phyloP scores from a whole-genome alignment of 805 yeast species.

The Tetrapisispora namnaoensis region DNA sequence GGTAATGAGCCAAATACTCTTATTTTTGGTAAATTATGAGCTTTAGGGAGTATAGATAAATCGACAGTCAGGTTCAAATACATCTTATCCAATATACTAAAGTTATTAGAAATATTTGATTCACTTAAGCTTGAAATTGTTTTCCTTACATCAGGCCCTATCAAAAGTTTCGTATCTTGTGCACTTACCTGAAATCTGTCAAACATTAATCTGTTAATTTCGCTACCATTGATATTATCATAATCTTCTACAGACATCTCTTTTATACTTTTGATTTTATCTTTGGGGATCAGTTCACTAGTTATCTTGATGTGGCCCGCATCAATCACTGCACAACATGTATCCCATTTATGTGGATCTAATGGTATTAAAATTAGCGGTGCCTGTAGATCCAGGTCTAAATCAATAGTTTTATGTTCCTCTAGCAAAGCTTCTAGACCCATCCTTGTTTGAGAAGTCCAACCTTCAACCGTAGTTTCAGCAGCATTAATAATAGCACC shows the following conservation, averaged over 20 bases:
- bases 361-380: conserved; percentile 84
- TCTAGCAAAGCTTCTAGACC: conserved; percentile 90
- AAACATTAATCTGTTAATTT: conserved; percentile 72
- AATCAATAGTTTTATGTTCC: conserved; percentile 84
- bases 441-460: conserved; percentile 79
- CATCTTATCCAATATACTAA: conserved; percentile 65
- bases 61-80: conserved; percentile 68
- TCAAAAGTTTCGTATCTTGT: conserved; percentile 78
- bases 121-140: conserved; percentile 65
- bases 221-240: conserved; percentile 37
- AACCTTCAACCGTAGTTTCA: conserved; percentile 85
- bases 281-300: conserved; percentile 70
- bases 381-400: conserved; percentile 84
- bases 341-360: conserved; percentile 64
- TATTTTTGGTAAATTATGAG: conserved; percentile 60
- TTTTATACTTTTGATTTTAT: conserved; percentile 58
- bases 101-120: conserved; percentile 28
- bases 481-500: conserved; percentile 91
- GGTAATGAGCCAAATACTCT: conserved; percentile 74
- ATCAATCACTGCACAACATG: conserved; percentile 87
- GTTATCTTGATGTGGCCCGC: conserved; percentile 87
- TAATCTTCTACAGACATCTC: conserved; percentile 61
- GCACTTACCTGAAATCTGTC: conserved; percentile 72
- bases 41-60: conserved; percentile 76
- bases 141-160: conserved; percentile 72